Base-by-base conservation (phyloP, 2,329 filamentous ascomycete species). In the Venturia nashicola region DNA sequence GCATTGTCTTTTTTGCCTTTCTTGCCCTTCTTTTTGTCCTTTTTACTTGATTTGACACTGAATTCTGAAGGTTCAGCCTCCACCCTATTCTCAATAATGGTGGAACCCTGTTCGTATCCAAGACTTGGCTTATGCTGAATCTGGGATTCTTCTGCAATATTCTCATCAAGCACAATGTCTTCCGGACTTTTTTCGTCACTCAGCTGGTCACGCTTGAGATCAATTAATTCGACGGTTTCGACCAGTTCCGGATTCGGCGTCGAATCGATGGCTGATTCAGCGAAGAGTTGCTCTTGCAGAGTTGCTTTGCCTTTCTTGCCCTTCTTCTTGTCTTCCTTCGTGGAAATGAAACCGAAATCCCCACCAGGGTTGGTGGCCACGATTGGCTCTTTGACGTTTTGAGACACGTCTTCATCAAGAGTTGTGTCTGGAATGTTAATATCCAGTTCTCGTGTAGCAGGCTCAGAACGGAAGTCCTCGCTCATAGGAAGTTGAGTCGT, bases 1-100 rank as follows among this genome's bases (percentile, higher is more conserved):
- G 74, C 72, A 64, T 73, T 66, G 48, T 27, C 34, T 39, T 44
- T 43, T 11, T 72, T 68, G 1, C 43, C 5, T 14, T 54, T 62
- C 43, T 62, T 62, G 18, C 36, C 4, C 23, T 62, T 62, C 44
- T 62, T 62, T 18, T 62, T 62, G 11, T 48, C 61, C 44, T 54
- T 48, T 62, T 51, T 60, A 36, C 59, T 44, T 32, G 36, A 1
- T 14, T 44, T 42, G 18, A 27, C 6, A 8, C 5, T 20, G n/a
- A 44, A 44, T 12, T 11, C 39, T 5, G 39, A 42, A 39, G 36
- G 5, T 12, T 60, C 59, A 42, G 20, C 34, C 36, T 27, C 59
- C 20, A 20, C 23, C 23, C 14, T 5, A 8, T 48, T 18, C 20
- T 62, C 39, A 43, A 42, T 44, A 36, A 8, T 18, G 23, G 9